phyloP scores from a whole-genome alignment of 768 basidiomycete species.

The Dentipellis fragilis region DNA sequence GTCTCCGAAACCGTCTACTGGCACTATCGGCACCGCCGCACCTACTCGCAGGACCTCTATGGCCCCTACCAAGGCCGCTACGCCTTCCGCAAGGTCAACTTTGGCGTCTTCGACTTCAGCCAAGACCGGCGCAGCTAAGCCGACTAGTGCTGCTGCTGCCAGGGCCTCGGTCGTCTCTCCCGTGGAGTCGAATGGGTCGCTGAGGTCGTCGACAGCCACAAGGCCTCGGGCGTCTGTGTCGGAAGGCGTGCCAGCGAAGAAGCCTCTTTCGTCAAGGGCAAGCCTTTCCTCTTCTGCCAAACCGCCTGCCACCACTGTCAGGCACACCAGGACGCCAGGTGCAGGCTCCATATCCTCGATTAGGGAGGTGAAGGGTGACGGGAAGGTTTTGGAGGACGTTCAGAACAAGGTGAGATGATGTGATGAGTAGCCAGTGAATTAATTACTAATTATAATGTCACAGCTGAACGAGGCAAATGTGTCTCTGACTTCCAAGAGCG shows the following conservation, averaged over 20 bases:
- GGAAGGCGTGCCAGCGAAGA: slow-evolving; percentile 45
- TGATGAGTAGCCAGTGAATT: not conserved
- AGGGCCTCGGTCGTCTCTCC: slow-evolving; percentile 51
- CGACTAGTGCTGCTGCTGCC: slow-evolving; percentile 22
- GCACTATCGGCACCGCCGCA: not conserved
- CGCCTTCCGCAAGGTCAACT: slow-evolving; percentile 5
- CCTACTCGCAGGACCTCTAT: slow-evolving; percentile 25
- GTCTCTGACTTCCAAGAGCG: slow-evolving; percentile 43
- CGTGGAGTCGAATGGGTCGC: slow-evolving; percentile 30
- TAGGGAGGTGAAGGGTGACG: slow-evolving; percentile 55
- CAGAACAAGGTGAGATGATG: slow-evolving; percentile 40
- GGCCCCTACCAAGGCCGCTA: slow-evolving; percentile 19
- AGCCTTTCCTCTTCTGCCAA: slow-evolving; percentile 24
- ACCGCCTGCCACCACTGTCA: slow-evolving; percentile 25
- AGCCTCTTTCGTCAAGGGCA: slow-evolving; percentile 16
- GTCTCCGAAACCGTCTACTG: slow-evolving; percentile 12
- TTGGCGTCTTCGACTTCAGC: slow-evolving; percentile 12
- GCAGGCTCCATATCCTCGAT: slow-evolving; percentile 65
- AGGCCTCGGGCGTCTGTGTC: slow-evolving; percentile 63
- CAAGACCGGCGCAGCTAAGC: slow-evolving; percentile 23
- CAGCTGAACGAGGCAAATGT: slow-evolving; percentile 54
- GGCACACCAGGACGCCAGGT: slow-evolving; percentile 30
- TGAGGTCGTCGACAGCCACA: slow-evolving; percentile 19
- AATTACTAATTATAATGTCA: not conserved
- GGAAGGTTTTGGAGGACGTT: slow-evolving; percentile 44